Base-by-base conservation (phyloP, 2,329 filamentous ascomycete genomes). In the Gremmenia infestans region DNA sequence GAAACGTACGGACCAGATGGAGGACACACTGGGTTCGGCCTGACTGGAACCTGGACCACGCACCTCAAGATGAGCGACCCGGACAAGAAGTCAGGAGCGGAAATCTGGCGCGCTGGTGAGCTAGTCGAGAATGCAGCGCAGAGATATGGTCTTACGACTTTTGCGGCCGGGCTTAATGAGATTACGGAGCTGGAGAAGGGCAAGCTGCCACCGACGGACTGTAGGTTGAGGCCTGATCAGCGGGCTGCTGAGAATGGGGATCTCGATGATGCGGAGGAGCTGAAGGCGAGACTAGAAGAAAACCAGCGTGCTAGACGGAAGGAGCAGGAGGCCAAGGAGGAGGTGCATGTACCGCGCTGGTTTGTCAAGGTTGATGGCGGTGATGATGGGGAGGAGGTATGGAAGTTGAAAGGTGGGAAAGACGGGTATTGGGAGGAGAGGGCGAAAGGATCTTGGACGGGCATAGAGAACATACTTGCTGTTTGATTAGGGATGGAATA, bases 381-480 rank as follows among this genome's bases (percentile, higher is more conserved):
- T 46, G 77, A 79, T n/a, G 78, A 80, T 23, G 75, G 80, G 4
- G 86, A 88, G 68, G 85, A 88, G 68, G 78, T 87, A 11, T 89
- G 89, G 89, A 81, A 84, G 66, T 72, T 96, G 60, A 94, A 86
- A 75, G 77, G 78, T 2, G 91, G 91, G 19, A 91, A 87, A 72
- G 91, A 95, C 17, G 86, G 90, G 8, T 99, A 99, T 73, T 99
- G 94, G 94, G 92, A 96, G 69, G 87, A 90, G 73, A 81, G 93
- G 58, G 80, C 78, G 2, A 81, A 76, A 61, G 86, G 86, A 1
- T 76, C 76, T 54, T 96, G 89, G 90, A 71, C 68, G 4, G 79
- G 78, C 5, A 71, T 82, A 36, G 73, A 77, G 60, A 72, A 81
- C 48, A 74, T 85, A 37, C 52, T 85, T 81, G 58, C 61, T 50